A percentile compares a stretch with the other conserved stretches of the same genome.
phyloP scores from a whole-genome alignment of 148 eudicot species.

The Salicornia ramosissima region DNA sequence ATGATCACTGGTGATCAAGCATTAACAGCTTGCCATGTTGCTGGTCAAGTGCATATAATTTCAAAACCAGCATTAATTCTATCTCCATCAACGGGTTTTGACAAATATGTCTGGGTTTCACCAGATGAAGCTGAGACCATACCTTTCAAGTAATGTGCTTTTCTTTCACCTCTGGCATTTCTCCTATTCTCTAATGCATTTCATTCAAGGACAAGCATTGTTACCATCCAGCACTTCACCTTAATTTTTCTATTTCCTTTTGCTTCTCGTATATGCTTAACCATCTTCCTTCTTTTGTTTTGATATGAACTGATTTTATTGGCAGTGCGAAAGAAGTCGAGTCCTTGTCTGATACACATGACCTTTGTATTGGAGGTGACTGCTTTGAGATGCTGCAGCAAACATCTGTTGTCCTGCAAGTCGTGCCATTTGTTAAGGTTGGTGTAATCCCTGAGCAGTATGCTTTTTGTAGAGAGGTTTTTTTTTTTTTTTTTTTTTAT shows the following conservation, averaged over 20 bases:
- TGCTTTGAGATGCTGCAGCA: slow-evolving; percentile 91
- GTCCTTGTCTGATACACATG: slow-evolving; percentile 61
- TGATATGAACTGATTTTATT: background rate
- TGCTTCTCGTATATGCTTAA: background rate
- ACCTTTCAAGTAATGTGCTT: slow-evolving; percentile 46
- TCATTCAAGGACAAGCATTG: background rate
- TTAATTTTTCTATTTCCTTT: background rate
- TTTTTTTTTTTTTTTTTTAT: too few relatives aligned
- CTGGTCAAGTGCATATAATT: slow-evolving; percentile 86
- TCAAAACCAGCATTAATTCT: slow-evolving; percentile 77
- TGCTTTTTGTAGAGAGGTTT: background rate
- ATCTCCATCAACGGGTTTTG: slow-evolving; percentile 34
- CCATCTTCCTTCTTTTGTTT: background rate
- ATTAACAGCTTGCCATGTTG: slow-evolving; percentile 97
- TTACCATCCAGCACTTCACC: background rate
- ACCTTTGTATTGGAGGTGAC: slow-evolving; percentile 88
- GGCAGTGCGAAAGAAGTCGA: slow-evolving; percentile 74
- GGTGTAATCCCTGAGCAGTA: background rate
- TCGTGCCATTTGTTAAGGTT: slow-evolving; percentile 94
- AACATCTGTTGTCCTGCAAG: slow-evolving; percentile 60
- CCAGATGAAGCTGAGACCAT: slow-evolving; percentile 78
- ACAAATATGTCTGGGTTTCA: slow-evolving; percentile 77
- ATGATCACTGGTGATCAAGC: slow-evolving; percentile 99
- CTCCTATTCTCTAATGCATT: background rate
- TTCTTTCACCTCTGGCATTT: background rate